Evolutionary conservation across 2,329 filamentous ascomycete species (phyloP).

Genomic region (Clarireedia monteithiana): DNA sequence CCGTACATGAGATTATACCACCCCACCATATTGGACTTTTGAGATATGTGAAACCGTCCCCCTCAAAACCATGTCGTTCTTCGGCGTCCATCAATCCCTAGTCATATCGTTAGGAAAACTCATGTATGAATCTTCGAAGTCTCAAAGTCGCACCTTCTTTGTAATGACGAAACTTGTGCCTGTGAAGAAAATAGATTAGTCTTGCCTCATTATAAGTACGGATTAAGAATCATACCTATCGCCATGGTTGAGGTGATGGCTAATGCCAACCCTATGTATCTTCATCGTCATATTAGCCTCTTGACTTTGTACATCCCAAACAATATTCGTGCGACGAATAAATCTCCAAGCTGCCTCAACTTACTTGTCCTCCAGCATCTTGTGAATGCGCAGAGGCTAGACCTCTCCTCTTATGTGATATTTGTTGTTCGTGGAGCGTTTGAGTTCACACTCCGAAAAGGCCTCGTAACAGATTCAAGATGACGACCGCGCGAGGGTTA

Average conservation of each 20-base stretch:
- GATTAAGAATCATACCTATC: slow-evolving; percentile 51
- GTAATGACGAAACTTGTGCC: slow-evolving; percentile 98
- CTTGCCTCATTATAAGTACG: background rate
- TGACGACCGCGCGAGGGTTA: background rate
- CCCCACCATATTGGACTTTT: slow-evolving; percentile 97
- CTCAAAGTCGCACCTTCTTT: slow-evolving; percentile 65
- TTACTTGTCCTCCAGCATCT: slow-evolving; percentile 41
- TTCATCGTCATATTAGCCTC: slow-evolving; percentile 31
- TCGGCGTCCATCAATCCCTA: slow-evolving; percentile 86
- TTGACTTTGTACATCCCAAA: too few species aligned
- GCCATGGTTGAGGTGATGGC: slow-evolving; percentile 69
- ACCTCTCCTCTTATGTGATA: slow-evolving; percentile 18
- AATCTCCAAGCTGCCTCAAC: slow-evolving; percentile 13
- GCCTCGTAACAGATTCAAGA: background rate
- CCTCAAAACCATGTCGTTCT: slow-evolving; percentile 89
- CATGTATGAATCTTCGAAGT: background rate
- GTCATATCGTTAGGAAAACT: slow-evolving; percentile 7
- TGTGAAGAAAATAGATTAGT: slow-evolving; percentile 31
- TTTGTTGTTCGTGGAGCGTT: slow-evolving; percentile 12
- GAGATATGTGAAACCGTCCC: slow-evolving; percentile 90
- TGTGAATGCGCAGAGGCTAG: slow-evolving; percentile 17
- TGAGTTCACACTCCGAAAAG: slow-evolving; percentile 15
- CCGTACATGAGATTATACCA: slow-evolving; percentile 79
- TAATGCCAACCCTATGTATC: slow-evolving; percentile 69
- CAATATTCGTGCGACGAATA: background rate